Percentiles rank a stretch among this genome's conserved stretches.
phyloP scores from a whole-genome alignment of 1,284 basidiomycete genomes.

The Leccinum fuscescens region DNA sequence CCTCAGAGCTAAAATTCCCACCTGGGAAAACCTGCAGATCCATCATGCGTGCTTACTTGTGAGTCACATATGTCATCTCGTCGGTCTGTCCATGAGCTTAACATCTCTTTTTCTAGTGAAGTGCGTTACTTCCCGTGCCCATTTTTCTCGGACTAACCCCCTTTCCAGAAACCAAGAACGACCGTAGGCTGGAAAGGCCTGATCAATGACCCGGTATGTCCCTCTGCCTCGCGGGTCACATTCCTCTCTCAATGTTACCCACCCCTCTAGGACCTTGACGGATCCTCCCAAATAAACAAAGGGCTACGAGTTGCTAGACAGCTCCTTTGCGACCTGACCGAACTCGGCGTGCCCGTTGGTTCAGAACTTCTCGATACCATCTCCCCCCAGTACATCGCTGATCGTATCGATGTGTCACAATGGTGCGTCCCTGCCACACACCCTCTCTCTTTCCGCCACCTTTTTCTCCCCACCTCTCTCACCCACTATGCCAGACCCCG shows the following conservation, averaged over 20 bases:
- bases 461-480: too few species aligned
- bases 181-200: conserved; percentile 90
- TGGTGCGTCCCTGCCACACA: too few species aligned
- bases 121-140: conserved; percentile 30
- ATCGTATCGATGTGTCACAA: conserved; percentile 39
- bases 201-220: conserved; percentile 72
- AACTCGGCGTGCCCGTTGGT: conserved; percentile 88
- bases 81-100: conserved; percentile 2
- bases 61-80: conserved; percentile 31
- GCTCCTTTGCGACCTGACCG: conserved; percentile 86
- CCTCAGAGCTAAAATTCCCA: conserved; percentile 68
- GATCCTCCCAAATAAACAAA: conserved; percentile 96
- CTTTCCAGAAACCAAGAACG: conserved; percentile 74
- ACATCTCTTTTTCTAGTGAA: conserved; percentile 41
- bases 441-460: too few species aligned
- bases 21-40: conserved; percentile 80
- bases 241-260: background rate
- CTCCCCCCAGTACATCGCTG: conserved; percentile 81
- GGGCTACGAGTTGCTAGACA: conserved; percentile 86
- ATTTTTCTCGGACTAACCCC: conserved; percentile 3
- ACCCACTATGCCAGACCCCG: too few species aligned
- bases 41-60: conserved; percentile 97
- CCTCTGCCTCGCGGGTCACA: background rate
- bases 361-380: conserved; percentile 95
- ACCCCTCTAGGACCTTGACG: conserved; percentile 67